phyloP scores from a whole-genome alignment of 208 protist genomes.

The Trypanosoma lewisi region DNA sequence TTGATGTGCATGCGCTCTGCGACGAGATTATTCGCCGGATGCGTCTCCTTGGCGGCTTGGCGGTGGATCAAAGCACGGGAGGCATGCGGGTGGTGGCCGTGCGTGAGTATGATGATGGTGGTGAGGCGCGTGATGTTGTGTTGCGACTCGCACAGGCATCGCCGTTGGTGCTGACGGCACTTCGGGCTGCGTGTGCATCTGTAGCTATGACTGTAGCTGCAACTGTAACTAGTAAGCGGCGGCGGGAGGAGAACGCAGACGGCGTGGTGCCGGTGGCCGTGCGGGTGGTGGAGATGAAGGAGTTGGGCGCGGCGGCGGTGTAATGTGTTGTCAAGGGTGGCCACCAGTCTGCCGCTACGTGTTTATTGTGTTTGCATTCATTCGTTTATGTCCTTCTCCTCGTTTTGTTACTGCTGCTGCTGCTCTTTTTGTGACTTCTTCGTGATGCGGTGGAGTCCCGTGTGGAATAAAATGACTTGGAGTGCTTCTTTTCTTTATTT shows the following conservation, averaged over 20 bases:
- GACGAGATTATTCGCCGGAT: constrained; percentile 8
- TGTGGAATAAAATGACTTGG: neutral
- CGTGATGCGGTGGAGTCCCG: no score
- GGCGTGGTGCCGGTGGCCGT: constrained; percentile 17
- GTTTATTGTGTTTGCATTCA: neutral
- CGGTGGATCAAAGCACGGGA: neutral
- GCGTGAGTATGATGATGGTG: neutral
- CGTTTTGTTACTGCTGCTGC: no score
- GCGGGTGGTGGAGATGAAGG: constrained; percentile 8
- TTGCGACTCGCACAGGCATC: constrained; percentile 13
- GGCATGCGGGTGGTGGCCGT: constrained; percentile 3
- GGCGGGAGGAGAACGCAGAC: neutral
- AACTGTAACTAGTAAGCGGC: neutral
- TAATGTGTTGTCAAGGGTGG: neutral
- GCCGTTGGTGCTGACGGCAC: constrained; percentile 1
- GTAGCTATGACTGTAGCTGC: no score
- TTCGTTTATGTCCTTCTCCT: no score
- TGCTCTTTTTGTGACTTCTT: no score
- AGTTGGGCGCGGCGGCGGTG: neutral
- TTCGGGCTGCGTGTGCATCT: constrained; percentile 22
- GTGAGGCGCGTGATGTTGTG: constrained; percentile 6
- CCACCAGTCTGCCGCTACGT: neutral
- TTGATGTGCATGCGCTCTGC: constrained; percentile 19
- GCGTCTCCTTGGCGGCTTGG: constrained; percentile 14
- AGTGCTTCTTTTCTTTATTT: constrained; percentile 1